Base-by-base conservation (phyloP, 805 yeast genomes). In the Spathaspora boniae region DNA sequence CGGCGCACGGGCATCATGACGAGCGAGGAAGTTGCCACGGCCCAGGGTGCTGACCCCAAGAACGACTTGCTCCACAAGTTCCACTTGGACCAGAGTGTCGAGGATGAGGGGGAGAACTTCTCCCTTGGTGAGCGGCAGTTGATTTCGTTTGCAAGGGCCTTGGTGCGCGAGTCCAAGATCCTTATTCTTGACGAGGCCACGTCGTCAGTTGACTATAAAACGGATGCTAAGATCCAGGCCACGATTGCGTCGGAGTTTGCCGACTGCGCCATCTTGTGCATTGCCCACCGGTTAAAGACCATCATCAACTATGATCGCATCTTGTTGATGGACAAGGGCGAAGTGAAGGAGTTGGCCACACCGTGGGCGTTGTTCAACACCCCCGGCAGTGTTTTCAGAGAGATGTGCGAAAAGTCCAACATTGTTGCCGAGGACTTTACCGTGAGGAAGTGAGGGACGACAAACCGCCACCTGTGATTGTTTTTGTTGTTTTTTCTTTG, bases 1-100 rank as follows among this genome's bases (percentile, higher is more conserved):
- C 60, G 69, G 47, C 67, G 75, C 50, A 55, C 78, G 6, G 81
- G 78, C 1, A 58, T 78, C 33, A 60, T 77, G 29, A 72, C 66
- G 3, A 45, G 23, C 7, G 28, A 37, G 19, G 49, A 52, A 26
- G 36, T 61, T 21, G 53, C 5, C 7, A 22, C 29, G 17, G 33
- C 11, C 7, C 20, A 18, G 3, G 39, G 32, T 12, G 27, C 30
- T n/a, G n/a, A 31, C 6, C 16, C 32, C n/a, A 4, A 9, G 14
- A 26, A 31, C 32, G 53, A 46, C 7, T 41, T 41, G 17, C 45
- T 58, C 36, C 62, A 55, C 43, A 62, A 61, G 41, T 62, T 59
- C 46, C 67, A 62, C 46, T 48, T 62, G 41, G 64, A 62, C 37
- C 62, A 58, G 32, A 25, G 38, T n/a, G 68, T 62, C 34, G 62